A percentile compares a stretch with the other conserved stretches of the same genome.
Evolutionary conservation across 2,329 filamentous ascomycete species (phyloP).

Genomic region (Fusarium nygamai): DNA sequence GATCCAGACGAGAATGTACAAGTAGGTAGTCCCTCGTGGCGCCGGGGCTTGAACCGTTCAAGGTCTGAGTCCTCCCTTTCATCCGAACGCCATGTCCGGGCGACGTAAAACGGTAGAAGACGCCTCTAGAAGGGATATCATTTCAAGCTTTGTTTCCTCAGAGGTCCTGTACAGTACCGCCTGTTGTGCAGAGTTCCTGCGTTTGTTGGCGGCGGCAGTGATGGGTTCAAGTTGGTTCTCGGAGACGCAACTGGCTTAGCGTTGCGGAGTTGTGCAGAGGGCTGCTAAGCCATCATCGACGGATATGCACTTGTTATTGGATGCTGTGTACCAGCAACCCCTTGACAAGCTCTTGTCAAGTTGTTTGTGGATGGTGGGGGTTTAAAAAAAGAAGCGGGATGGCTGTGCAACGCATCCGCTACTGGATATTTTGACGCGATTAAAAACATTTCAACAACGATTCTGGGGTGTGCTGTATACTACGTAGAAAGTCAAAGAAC

Average conservation of each 20-base stretch:
- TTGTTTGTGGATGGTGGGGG: slow-evolving; percentile 12
- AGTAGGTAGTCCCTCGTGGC: slow-evolving; percentile 28
- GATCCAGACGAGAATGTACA: slow-evolving; percentile 4
- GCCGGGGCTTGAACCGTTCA: slow-evolving; percentile 35
- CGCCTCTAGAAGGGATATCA: slow-evolving; percentile 29
- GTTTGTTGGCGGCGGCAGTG: slow-evolving; percentile 30
- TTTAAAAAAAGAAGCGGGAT: slow-evolving; percentile 46
- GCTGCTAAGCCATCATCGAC: slow-evolving; percentile 34
- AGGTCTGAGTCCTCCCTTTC: slow-evolving; percentile 29
- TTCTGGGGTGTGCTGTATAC: not conserved
- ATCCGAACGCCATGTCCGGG: slow-evolving; percentile 29
- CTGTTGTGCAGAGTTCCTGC: slow-evolving; percentile 42
- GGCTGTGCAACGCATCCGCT: slow-evolving; percentile 40
- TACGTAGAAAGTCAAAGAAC: not conserved
- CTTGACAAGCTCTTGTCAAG: slow-evolving; percentile 25
- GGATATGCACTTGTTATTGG: slow-evolving; percentile 35
- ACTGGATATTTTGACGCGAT: slow-evolving; percentile 6
- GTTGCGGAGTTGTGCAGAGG: not conserved
- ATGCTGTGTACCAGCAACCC: slow-evolving; percentile 14
- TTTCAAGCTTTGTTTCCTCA: slow-evolving; percentile 27
- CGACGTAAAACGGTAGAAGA: slow-evolving; percentile 33
- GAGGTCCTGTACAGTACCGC: slow-evolving; percentile 11
- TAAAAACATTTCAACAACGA: not conserved
- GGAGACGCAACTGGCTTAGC: slow-evolving; percentile 34
- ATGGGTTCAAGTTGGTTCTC: slow-evolving; percentile 30